These are phyloP conservation scores for Lophiotrema nucula DNA, from an alignment of 495 filamentous ascomycete species.

Conservation along the genomic window DNA sequence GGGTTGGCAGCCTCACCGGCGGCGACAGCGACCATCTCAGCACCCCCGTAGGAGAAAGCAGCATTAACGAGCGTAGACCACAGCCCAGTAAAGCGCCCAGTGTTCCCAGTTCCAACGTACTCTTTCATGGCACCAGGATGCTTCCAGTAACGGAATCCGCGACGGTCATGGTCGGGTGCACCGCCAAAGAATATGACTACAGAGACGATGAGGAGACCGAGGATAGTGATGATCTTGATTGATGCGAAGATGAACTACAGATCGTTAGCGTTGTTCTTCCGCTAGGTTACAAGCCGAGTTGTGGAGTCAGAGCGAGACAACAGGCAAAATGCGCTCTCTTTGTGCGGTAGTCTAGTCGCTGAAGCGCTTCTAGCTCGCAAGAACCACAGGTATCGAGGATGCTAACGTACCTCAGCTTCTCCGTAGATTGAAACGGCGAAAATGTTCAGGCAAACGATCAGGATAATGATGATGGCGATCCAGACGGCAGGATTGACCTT, in stretches of 20 bases:
- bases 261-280: no score
- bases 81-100: conserved; percentile 41
- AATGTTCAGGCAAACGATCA: conserved; percentile 66
- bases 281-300: no score
- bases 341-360: no score
- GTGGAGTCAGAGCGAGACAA: no score
- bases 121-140: conserved; percentile 58
- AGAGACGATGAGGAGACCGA: conserved; percentile 51
- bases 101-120: conserved; percentile 29
- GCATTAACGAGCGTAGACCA: conserved; percentile 42
- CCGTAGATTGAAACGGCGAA: conserved; percentile 68
- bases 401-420: no score
- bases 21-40: conserved; percentile 71
- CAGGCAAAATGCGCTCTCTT: no score
- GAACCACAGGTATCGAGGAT: no score
- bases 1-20: conserved; percentile 80
- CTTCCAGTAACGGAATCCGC: conserved; percentile 73
- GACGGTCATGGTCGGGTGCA: conserved; percentile 58
- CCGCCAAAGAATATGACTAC: conserved; percentile 68
- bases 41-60: conserved; percentile 52
- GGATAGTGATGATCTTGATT: conserved; percentile 72
- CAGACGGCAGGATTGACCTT: conserved; percentile 61
- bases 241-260: conserved; percentile 71
- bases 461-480: conserved; percentile 72
- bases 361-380: no score